These are phyloP conservation scores for Nicotiana otophora DNA, from an alignment of 257 asterid species.

Conservation along the genomic window DNA sequence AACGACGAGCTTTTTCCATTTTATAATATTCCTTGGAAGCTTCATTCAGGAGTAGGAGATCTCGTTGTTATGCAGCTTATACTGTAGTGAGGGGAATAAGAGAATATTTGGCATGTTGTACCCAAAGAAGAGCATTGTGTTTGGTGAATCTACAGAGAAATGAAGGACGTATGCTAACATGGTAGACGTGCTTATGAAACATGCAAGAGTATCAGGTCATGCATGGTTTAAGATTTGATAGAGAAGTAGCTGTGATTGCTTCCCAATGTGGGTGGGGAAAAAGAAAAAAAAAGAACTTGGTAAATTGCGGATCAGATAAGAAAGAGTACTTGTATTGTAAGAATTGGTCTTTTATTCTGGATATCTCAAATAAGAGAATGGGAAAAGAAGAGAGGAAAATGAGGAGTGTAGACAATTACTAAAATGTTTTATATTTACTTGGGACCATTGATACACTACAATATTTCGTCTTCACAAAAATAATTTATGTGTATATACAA, in stretches of 20 bases:
- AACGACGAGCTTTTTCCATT: background rate
- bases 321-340: background rate
- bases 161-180: background rate
- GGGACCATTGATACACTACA: too few species aligned
- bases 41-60: background rate
- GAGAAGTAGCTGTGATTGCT: background rate
- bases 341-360: background rate
- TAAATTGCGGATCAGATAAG: background rate
- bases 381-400: background rate
- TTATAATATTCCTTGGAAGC: background rate
- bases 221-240: too few species aligned
- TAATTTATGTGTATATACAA: too few species aligned
- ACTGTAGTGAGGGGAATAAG: too few species aligned
- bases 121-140: background rate
- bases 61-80: background rate
- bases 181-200: background rate
- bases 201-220: background rate
- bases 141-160: background rate
- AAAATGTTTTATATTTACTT: too few species aligned
- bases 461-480: too few species aligned
- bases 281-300: background rate
- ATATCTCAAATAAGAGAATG: background rate
- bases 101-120: background rate
- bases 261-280: background rate
- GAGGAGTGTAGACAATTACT: too few species aligned